Base-by-base conservation (phyloP, 805 yeast genomes). In the Diddensiella transvaalensis region DNA sequence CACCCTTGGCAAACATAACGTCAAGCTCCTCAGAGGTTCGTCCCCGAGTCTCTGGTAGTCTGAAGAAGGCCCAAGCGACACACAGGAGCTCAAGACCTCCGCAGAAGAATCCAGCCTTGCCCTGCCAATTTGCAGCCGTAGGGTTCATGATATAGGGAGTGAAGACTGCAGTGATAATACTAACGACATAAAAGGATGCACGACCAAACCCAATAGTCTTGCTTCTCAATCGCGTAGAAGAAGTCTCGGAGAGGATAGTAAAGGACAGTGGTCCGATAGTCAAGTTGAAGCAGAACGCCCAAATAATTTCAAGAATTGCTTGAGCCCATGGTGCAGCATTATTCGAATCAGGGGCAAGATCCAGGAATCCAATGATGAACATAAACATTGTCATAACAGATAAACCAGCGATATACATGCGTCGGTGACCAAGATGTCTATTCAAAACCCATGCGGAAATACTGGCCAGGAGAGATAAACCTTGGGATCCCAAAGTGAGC, bases 401-500 rank as follows among this genome's bases (percentile, higher is more conserved):
- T 21, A 48, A 22, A 5, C 52, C 52, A n/a, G 40, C 22, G 15
- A 47, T 15, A 19, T 35, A 39, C 2, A 43, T 42, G n/a, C n/a
- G 40, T 3, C 50, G 17, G 6, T 45, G 47, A 24, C 42, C 43
- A n/a, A 47, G 11, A 21, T 47, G 23, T 3, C 44, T 36, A 19
- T 26, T 43, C 22, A 47, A 19, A 24, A 36, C 26, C 36, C 46
- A 47, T 26, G 44, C 29, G 19, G 40, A 36, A 17, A 45, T 30
- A 4, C 42, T 32, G 29, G 41, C 42, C 3, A 44, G 37, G 42
- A 29, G 38, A 33, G 77, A 79, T 46, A 77, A 60, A 42, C 62
- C 65, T 53, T 73, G 74, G 52, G 70, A 75, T 44, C 75, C 66
- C 47, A 77, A 68, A 35, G 66, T 55, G 47, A 77, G 72, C 21